Evolutionary conservation across 148 eudicot genomes (phyloP), one percentile per base, ranked within the genome.

Genomic region (Polygonum aviculare): DNA sequence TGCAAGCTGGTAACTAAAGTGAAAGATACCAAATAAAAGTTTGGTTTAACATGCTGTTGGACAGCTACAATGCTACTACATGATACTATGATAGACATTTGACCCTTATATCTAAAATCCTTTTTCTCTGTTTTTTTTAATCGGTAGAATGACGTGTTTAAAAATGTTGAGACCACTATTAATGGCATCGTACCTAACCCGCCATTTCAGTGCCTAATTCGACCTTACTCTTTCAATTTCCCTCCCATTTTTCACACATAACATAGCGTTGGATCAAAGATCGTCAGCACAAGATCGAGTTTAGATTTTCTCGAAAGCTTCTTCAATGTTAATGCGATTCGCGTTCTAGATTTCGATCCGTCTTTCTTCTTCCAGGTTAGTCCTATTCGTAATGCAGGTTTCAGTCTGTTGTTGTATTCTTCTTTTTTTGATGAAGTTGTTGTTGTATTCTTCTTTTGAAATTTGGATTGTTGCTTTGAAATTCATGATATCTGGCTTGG

Each of bases 121-220:
- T 26, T 26, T 26, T 26, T 26, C 31, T 26, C 0, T n/a, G n/a
- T n/a, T 26, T 26, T 26, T 26, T 26, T 26, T 26, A 26, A 26
- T 26, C 31, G 31, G 31, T 26, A 26, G 31, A 26, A 26, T 1
- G 31, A 26, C 31, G 31, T 19, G 41, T 65, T 62, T 62, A 44
- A 33, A 35, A 36, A 15, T 12, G 5, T 36, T 14, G 40, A 10
- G 12, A 12, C 67, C 0, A 26, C 11, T 26, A 12, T 2, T 35
- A 67, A 7, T 67, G 0, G 44, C 6, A 36, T 67, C 44, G 72
- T 67, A 67, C 72, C 72, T 15, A 36, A 67, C 72, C 44, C 72
- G 72, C 72, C 72, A 67, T 67, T 67, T 36, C 44, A 67, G 72
- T 21, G 44, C 45, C 38, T 14, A 67, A 35, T 65, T 65, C 36